Evolutionary conservation across 2,329 filamentous ascomycete genomes (phyloP).

Genomic region (Paraphaeosphaeria sporulosa): DNA sequence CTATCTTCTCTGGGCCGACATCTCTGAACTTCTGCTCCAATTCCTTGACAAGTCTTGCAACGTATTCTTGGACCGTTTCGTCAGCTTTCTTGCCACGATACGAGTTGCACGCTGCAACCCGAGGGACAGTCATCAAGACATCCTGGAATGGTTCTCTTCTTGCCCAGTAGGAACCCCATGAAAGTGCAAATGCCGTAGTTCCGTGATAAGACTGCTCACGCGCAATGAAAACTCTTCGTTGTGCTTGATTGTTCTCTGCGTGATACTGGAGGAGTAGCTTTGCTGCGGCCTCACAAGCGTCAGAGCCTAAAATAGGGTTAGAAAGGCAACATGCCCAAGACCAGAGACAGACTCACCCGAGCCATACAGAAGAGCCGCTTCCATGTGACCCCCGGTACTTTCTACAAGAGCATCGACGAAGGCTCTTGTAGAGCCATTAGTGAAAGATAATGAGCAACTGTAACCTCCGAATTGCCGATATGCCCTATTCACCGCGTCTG

Average conservation of each 20-base stretch:
- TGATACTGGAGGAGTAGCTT: conserved; percentile 74
- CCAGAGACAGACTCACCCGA: conserved; percentile 55
- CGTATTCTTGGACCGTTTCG: conserved; percentile 68
- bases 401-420: conserved; percentile 59
- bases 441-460: conserved; percentile 66
- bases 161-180: conserved; percentile 67
- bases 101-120: conserved; percentile 71
- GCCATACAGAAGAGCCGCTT: conserved; percentile 63
- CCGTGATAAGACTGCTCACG: conserved; percentile 74
- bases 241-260: conserved; percentile 57
- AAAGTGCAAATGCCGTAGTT: conserved; percentile 65
- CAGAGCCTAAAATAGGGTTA: conserved; percentile 53
- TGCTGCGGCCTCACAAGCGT: conserved; percentile 72
- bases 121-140: conserved; percentile 66
- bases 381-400: conserved; percentile 61
- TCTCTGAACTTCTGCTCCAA: conserved; percentile 71
- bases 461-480: conserved; percentile 64
- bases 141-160: conserved; percentile 69
- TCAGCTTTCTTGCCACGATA: conserved; percentile 64
- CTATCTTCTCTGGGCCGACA: conserved; percentile 70
- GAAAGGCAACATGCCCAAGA: background rate
- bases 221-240: conserved; percentile 67
- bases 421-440: conserved; percentile 61
- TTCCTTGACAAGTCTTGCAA: conserved; percentile 67
- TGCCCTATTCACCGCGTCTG: conserved; percentile 66